These are phyloP conservation scores for Secale cereale DNA, from an alignment of 176 grass and related monocot genomes.

Conservation along the genomic window DNA sequence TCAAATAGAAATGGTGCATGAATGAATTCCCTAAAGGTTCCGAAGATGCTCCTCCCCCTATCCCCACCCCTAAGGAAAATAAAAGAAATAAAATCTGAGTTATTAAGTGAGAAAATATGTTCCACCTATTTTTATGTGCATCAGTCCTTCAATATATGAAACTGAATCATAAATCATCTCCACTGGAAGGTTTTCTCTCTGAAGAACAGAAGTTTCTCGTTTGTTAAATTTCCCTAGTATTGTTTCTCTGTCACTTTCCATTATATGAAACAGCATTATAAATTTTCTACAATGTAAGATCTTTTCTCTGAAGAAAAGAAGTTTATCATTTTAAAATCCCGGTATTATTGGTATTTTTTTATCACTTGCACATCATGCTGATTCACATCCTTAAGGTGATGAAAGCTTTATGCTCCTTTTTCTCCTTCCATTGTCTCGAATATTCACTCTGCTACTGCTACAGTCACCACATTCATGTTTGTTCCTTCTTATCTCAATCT, in stretches of 20 bases:
- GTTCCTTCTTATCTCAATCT: constrained; percentile 50
- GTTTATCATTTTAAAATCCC: constrained; percentile 2
- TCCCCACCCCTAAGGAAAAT: not conserved
- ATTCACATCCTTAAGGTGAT: constrained; percentile 5
- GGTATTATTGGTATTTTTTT: not conserved
- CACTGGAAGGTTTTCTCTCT: not conserved
- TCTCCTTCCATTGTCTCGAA: constrained; percentile 31
- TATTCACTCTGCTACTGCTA: constrained; percentile 34
- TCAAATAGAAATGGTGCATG: not conserved
- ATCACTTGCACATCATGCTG: constrained; percentile 14
- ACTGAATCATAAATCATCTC: not conserved
- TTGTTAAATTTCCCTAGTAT: not conserved
- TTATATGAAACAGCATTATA: not conserved
- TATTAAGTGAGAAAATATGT: not conserved
- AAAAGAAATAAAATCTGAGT: not conserved
- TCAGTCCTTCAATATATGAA: not conserved
- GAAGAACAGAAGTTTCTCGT: not conserved
- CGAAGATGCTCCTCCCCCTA: not conserved
- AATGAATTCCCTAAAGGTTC: constrained; percentile 15
- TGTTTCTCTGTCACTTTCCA: not conserved
- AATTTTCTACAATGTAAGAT: not conserved
- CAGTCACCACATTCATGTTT: constrained; percentile 20
- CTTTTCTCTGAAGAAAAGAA: not conserved
- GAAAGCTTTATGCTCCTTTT: constrained; percentile 33
- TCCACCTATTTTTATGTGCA: not conserved